Evolutionary conservation across 352 stramenopile species (phyloP).

Genomic region (Globisporangium okanoganense): DNA sequence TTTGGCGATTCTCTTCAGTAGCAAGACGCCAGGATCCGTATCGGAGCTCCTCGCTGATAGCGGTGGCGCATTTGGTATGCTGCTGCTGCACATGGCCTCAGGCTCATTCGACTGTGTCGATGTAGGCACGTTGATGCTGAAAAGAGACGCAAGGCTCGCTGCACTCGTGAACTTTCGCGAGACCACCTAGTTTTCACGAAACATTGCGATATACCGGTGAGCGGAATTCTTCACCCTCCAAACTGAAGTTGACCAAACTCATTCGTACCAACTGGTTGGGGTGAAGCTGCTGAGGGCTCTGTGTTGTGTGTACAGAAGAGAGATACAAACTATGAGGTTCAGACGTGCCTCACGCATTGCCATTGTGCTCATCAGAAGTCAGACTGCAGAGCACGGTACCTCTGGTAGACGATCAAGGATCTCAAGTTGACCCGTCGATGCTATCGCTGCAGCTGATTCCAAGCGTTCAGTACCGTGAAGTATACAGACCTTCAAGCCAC

Average conservation of each 20-base stretch:
- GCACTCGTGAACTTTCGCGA: background rate
- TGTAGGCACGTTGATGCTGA: background rate
- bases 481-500: background rate
- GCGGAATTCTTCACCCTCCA: too few species aligned
- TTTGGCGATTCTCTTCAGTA: constrained; percentile 25
- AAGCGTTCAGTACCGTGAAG: too few species aligned
- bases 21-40: background rate
- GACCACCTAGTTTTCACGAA: background rate
- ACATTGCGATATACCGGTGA: background rate
- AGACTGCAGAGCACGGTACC: constrained; percentile 19
- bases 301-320: background rate
- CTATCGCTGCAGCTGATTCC: background rate
- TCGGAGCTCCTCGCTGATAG: background rate
- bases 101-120: background rate
- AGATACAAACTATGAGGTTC: too few species aligned
- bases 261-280: constrained; percentile 23
- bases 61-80: background rate
- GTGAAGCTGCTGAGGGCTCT: constrained; percentile 14
- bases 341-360: too few species aligned
- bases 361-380: background rate
- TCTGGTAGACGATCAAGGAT: constrained; percentile 25
- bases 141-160: constrained; percentile 4
- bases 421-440: constrained; percentile 21
- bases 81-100: background rate
- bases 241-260: too few species aligned